Conservation (phyloP, 2,329 filamentous ascomycete species). For the Pezizomycotina sp. region DNA sequence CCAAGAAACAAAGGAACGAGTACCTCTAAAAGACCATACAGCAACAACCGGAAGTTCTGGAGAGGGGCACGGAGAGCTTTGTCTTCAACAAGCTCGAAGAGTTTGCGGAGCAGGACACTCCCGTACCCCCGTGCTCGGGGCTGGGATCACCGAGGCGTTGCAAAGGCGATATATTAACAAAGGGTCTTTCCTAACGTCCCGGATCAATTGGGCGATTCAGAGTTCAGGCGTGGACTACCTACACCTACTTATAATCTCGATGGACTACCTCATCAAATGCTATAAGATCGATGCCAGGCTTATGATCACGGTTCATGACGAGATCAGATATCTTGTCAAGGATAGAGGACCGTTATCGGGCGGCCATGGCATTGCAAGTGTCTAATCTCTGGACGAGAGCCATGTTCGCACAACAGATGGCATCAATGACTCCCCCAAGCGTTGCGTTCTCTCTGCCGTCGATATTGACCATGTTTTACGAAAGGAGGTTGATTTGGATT, state of each 20-base stretch:
- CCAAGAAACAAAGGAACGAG: constrained; percentile 61
- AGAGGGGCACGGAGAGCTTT: constrained; percentile 91
- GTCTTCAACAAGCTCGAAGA: constrained; percentile 98
- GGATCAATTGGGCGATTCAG: constrained; percentile 98
- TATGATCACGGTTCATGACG: constrained; percentile 89
- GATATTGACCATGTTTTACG: constrained; percentile 91
- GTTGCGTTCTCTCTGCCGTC: constrained; percentile 81
- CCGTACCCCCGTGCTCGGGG: constrained; percentile 84
- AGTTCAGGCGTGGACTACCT: constrained; percentile 95
- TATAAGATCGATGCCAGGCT: constrained; percentile 76
- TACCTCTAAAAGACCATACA: constrained; percentile 48
- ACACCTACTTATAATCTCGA: constrained; percentile 76
- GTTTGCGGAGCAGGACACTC: constrained; percentile 85
- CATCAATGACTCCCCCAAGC: constrained; percentile 86
- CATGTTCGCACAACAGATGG: constrained; percentile 94
- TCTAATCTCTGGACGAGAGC: constrained; percentile 92
- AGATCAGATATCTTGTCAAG: constrained; percentile 84
- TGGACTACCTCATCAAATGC: constrained; percentile 80
- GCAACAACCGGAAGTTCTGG: constrained; percentile 74
- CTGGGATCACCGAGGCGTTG: constrained; percentile 88
- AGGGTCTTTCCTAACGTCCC: constrained; percentile 81
- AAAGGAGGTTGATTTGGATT: constrained; percentile 97
- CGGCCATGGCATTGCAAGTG: constrained; percentile 83
- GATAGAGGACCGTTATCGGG: constrained; percentile 71
- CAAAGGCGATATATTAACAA: constrained; percentile 77